Evolutionary conservation across 768 basidiomycete species (phyloP).

Genomic region (Trametes coccinea): DNA sequence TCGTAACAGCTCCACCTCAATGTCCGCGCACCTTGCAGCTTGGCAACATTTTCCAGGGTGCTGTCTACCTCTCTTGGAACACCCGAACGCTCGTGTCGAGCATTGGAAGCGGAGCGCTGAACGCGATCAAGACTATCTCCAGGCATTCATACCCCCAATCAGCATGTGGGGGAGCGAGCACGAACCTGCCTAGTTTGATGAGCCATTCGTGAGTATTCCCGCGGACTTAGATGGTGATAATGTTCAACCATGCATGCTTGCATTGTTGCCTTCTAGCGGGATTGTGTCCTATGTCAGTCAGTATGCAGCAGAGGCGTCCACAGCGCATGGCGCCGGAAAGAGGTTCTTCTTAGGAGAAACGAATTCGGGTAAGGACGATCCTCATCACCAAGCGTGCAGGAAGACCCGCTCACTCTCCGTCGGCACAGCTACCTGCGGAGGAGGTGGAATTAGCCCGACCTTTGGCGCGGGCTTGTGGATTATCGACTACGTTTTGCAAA

Average conservation of each 20-base stretch:
- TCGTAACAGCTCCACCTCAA: neutral
- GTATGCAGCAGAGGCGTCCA: slow-evolving; percentile 36
- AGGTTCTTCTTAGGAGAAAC: slow-evolving; percentile 42
- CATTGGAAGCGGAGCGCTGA: slow-evolving; percentile 31
- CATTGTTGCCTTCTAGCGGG: slow-evolving; percentile 22
- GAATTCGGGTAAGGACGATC: slow-evolving; percentile 36
- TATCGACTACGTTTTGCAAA: slow-evolving; percentile 42
- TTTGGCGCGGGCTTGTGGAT: slow-evolving; percentile 44
- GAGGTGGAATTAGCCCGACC: slow-evolving; percentile 43
- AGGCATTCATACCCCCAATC: slow-evolving; percentile 41
- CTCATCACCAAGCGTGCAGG: too few relatives aligned
- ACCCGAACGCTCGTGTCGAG: slow-evolving; percentile 33
- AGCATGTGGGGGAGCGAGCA: slow-evolving; percentile 39
- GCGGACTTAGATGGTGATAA: neutral
- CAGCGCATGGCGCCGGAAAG: slow-evolving; percentile 36
- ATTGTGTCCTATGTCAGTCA: slow-evolving; percentile 38
- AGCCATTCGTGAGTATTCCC: slow-evolving; percentile 34
- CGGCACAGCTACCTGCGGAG: slow-evolving; percentile 40
- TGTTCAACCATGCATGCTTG: neutral
- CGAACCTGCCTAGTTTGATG: slow-evolving; percentile 37
- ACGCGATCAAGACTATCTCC: slow-evolving; percentile 35
- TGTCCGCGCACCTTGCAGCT: slow-evolving; percentile 22
- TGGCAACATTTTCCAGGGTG: slow-evolving; percentile 40
- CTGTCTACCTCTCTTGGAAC: slow-evolving; percentile 39
- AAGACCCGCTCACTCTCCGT: neutral